Evolutionary conservation across 768 basidiomycete genomes (phyloP).

Genomic region (Naganishia antarctica): DNA sequence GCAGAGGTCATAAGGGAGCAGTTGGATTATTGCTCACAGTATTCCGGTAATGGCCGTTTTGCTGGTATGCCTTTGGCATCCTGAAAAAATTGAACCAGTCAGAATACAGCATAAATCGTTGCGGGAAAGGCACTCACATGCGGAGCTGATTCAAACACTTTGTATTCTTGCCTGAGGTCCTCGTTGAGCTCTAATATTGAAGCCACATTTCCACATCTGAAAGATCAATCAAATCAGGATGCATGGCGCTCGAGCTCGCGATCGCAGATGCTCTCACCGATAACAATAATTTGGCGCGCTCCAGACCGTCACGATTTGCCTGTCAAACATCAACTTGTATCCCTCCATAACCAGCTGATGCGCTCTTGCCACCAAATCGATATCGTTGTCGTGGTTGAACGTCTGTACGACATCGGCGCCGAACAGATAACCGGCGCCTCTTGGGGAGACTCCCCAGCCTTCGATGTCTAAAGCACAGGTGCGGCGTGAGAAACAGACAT

Average conservation of each 20-base stretch:
- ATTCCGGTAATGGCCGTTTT: slow-evolving; percentile 50
- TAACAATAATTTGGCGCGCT: slow-evolving; percentile 95
- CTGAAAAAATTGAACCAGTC: not conserved
- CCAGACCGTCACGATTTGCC: slow-evolving; percentile 94
- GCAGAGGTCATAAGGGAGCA: not conserved
- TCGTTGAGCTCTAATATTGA: slow-evolving; percentile 93
- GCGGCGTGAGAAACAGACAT: slow-evolving; percentile 55
- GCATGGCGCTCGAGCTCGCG: not conserved
- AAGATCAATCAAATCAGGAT: not conserved
- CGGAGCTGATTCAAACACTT: slow-evolving; percentile 86
- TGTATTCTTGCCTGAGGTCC: slow-evolving; percentile 86
- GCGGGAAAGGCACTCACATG: slow-evolving; percentile 55
- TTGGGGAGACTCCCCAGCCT: slow-evolving; percentile 93
- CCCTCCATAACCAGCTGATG: slow-evolving; percentile 99
- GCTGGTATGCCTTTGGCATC: slow-evolving; percentile 49
- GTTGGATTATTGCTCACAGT: slow-evolving; percentile 29
- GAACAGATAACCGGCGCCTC: slow-evolving; percentile 94
- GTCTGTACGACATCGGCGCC: slow-evolving; percentile 78
- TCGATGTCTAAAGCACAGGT: slow-evolving; percentile 65
- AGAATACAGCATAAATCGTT: not conserved
- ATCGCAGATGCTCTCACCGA: slow-evolving; percentile 58
- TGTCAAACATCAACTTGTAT: slow-evolving; percentile 93
- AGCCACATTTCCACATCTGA: slow-evolving; percentile 89
- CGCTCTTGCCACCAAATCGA: slow-evolving; percentile 83
- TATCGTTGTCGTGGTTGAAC: slow-evolving; percentile 89